phyloP scores from a whole-genome alignment of 164 flowering plant species.

The Magnolia officinalis region DNA sequence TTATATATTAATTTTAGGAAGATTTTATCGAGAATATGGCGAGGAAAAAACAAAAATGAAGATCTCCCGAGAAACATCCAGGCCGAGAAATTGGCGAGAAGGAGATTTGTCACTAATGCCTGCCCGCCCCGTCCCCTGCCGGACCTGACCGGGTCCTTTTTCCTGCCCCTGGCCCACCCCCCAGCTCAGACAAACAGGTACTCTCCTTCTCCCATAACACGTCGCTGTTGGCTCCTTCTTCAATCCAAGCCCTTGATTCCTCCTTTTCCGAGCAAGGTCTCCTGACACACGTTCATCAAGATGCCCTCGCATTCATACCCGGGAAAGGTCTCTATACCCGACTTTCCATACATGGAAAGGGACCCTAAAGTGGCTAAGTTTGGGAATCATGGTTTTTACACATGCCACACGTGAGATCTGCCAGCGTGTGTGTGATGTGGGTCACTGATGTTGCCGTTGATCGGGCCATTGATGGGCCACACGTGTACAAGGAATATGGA shows the following conservation, averaged over 20 bases:
- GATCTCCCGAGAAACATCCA: no score
- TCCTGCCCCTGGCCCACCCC: not conserved
- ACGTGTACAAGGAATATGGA: no score
- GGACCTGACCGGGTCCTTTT: constrained; percentile 1
- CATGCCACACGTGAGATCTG: not conserved
- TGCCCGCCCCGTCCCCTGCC: not conserved
- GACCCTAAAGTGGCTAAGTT: not conserved
- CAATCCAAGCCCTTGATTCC: not conserved
- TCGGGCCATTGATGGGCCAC: no score
- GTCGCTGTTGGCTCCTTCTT: constrained; percentile 3
- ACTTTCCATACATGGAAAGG: not conserved
- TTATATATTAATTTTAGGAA: no score
- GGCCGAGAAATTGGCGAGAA: no score
- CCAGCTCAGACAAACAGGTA: not conserved
- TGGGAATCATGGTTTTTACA: not conserved
- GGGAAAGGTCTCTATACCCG: no score
- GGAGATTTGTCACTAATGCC: no score
- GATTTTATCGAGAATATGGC: no score
- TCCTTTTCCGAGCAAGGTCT: not conserved
- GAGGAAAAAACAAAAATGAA: no score
- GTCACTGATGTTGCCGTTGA: not conserved
- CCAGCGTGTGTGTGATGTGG: not conserved
- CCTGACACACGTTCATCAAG: not conserved
- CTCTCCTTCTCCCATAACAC: constrained; percentile 4
- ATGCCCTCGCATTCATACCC: not conserved